Base-by-base conservation (phyloP, 139 green algal species). In the Dunaliella primolecta region DNA sequence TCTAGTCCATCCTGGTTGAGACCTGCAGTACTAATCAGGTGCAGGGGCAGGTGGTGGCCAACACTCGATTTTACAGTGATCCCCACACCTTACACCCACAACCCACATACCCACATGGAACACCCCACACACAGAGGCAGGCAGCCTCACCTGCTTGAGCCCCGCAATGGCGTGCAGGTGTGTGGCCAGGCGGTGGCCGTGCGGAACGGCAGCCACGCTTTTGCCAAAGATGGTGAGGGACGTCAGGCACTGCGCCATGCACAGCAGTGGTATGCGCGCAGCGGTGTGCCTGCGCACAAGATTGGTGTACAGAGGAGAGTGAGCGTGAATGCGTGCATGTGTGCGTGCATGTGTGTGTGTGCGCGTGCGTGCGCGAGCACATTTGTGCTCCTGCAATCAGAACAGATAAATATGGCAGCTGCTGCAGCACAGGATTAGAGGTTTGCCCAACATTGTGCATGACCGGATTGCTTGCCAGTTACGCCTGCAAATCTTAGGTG, bases 161-260 rank as follows among this genome's bases (percentile, higher is more conserved):
- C 38, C 35, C 15, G 79, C 79, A 27, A 83, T 7, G 23, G 32
- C 81, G 1, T 32, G 31, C 2, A 86, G 83, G 74, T 86, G 83
- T 2, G 36, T 24, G 31, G 83, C 74, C 37, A 86, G 83, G 21
- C 83, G 46, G 32, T 87, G 83, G 0, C 83, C 77, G 55, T 87
- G 83, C 25, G 83, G 55, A 32, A 80, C 76, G 24, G 83, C 83
- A 1, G 81, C 76, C 1, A 77, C 83, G 31, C 83, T 87, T 55
- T 87, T 87, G 31, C 83, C 83, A 33, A 87, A 87, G 34, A 87
- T 55, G 0, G 77, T 83, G 33, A 87, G 83, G 3, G 3, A 24
- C 25, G 55, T 79, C 7, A 87, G 25, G 83, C 83, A 83, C n/a
- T 34, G 33, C 29, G 83, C n/a, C 24, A 27, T n/a, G 77, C 77